Evolutionary conservation across 192 early-diverging fungal species (phyloP), one percentile per base, ranked within the genome.

Genomic region (Entomortierella chlamydospora): DNA sequence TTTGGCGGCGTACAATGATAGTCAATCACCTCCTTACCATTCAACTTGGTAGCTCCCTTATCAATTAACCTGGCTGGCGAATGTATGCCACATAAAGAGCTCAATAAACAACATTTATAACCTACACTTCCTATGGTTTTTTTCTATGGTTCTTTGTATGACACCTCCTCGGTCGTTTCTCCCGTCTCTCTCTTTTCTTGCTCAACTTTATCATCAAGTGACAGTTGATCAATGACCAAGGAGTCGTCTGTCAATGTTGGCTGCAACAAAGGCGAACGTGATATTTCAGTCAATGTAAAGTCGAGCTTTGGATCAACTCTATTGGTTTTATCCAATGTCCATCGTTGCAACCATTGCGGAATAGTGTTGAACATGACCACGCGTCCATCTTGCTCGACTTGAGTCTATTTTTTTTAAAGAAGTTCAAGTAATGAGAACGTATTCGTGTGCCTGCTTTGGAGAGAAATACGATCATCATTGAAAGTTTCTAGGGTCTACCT

Each of bases 281-380:
- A 64, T 43, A 58, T 51, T 5, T 42, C 49, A 11, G 47, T 13
- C 10, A 50, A n/a, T 26, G 62, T 25, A 49, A 77, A 77, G 10
- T 68, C 59, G 9, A 77, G 61, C 34, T 62, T 56, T 20, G 73
- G 54, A 15, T 77, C 73, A 0, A 54, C 33, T 25, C 54, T 54
- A 30, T 77, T 68, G 20, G 60, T 50, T 20, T 55, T 61, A 39
- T 77, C 73, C 26, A 77, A 28, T 9, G 66, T 77, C 73, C 73
- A 77, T 11, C 66, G 64, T 45, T 68, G 73, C 8, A 77, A 39
- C 73, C 73, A 77, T 29, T 65, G 37, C 7, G 73, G 73, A 8
- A 77, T 54, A 26, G 54, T 77, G 37, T 77, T 77, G 37, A 68
- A 77, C 73, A 77, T 77, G 45, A 68, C 73, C 20, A 77, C 60